phyloP scores from a whole-genome alignment of 225 moss, liverwort and hornwort species.

The Thuidium tamariscinum region DNA sequence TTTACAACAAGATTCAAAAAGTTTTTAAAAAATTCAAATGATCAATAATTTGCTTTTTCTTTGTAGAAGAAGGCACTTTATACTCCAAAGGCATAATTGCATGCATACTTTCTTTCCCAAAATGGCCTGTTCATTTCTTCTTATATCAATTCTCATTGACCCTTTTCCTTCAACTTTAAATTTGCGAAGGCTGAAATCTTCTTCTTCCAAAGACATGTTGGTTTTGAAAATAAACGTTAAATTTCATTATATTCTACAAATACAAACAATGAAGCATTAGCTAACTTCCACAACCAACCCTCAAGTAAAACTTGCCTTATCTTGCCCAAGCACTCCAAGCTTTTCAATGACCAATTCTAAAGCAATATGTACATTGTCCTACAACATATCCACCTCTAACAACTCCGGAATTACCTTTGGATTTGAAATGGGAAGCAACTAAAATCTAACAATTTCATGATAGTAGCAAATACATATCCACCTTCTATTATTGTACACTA shows the following conservation, averaged over 20 bases:
- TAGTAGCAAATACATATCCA: fast-evolving
- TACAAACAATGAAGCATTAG: fast-evolving
- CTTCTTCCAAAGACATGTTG: not conserved
- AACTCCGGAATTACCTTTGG: fast-evolving
- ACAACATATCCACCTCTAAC: not conserved
- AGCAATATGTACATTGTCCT: not conserved
- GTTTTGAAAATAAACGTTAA: not conserved
- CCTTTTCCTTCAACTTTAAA: not conserved
- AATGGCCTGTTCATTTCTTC: fast-evolving
- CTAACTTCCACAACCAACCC: fast-evolving
- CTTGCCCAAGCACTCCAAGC: fast-evolving
- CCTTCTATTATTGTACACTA: not conserved
- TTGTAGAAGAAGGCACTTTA: fast-evolving
- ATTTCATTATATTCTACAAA: fast-evolving
- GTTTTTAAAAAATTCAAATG: too few species aligned
- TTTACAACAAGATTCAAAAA: not conserved
- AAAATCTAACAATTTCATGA: not conserved
- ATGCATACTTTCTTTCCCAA: not conserved
- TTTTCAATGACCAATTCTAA: too few species aligned
- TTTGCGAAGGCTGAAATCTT: not conserved
- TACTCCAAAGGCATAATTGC: fast-evolving
- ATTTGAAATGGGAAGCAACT: not conserved
- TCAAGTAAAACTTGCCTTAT: fast-evolving
- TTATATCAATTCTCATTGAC: fast-evolving
- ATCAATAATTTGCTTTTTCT: too few species aligned